Percentiles rank a stretch among this genome's conserved stretches.
phyloP scores from a whole-genome alignment of 176 grass and related monocot species.

The Musa schizocarpa region DNA sequence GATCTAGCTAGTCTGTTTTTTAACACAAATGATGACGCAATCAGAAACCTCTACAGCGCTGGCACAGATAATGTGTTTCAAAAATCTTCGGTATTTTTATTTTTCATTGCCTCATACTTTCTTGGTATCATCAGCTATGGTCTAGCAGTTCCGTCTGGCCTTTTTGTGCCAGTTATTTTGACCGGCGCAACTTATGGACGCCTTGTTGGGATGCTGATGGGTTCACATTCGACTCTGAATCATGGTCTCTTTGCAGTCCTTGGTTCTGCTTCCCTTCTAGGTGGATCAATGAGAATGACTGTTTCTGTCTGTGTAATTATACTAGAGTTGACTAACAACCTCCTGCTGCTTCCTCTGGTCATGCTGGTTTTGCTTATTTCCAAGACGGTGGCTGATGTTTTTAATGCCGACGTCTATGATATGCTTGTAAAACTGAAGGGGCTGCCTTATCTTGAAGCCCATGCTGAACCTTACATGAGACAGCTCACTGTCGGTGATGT shows the following conservation, averaged over 20 bases:
- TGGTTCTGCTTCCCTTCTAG: slow-evolving; percentile 81
- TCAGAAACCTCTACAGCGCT: slow-evolving; percentile 77
- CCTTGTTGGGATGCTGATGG: slow-evolving; percentile 69
- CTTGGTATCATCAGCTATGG: slow-evolving; percentile 97
- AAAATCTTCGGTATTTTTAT: slow-evolving; percentile 60
- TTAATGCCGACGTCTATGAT: slow-evolving; percentile 76
- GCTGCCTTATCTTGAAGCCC: slow-evolving; percentile 72
- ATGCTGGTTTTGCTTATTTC: slow-evolving; percentile 94
- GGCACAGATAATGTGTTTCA: slow-evolving; percentile 71
- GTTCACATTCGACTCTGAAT: slow-evolving; percentile 55
- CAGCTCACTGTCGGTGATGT: slow-evolving; percentile 82
- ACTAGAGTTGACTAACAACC: slow-evolving; percentile 83
- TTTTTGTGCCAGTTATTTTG: slow-evolving; percentile 87
- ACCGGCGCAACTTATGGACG: slow-evolving; percentile 84
- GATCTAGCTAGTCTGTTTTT: slow-evolving; percentile 93
- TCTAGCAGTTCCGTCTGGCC: slow-evolving; percentile 68
- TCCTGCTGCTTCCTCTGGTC: slow-evolving; percentile 77
- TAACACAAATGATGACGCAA: slow-evolving; percentile 89
- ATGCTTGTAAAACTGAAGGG: slow-evolving; percentile 84
- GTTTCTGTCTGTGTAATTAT: slow-evolving; percentile 85
- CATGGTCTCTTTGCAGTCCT: slow-evolving; percentile 87
- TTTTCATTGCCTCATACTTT: slow-evolving; percentile 66
- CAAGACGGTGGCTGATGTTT: slow-evolving; percentile 80
- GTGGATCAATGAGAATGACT: slow-evolving; percentile 92
- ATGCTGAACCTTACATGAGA: slow-evolving; percentile 94